phyloP scores from a whole-genome alignment of 371 early-diverging fungal genomes.

The Apophysomyces trapeziformis region DNA sequence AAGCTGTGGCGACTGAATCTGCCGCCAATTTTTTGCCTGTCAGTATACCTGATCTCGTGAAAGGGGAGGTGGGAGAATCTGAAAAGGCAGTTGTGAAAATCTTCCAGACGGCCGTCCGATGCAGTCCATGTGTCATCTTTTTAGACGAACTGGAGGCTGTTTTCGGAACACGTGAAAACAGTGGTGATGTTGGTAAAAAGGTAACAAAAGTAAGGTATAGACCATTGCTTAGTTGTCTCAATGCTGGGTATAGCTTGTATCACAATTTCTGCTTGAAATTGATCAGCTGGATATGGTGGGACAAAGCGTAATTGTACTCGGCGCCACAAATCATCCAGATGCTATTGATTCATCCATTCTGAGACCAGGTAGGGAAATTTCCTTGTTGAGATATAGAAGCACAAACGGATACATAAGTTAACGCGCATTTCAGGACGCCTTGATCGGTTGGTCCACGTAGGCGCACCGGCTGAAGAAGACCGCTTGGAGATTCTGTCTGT shows the following conservation, averaged over 20 bases:
- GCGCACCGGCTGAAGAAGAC: slow-evolving; percentile 68
- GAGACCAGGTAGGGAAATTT: slow-evolving; percentile 70
- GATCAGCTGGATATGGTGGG: slow-evolving; percentile 63
- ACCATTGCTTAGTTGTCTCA: neutral
- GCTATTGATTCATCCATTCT: slow-evolving; percentile 81
- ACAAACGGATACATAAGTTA: neutral
- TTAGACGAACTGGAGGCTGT: slow-evolving; percentile 98
- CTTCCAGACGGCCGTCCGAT: slow-evolving; percentile 90
- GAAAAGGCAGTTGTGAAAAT: slow-evolving; percentile 89
- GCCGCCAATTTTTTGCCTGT: slow-evolving; percentile 94
- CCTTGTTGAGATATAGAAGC: neutral
- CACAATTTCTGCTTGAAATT: slow-evolving; percentile 81
- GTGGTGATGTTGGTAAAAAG: slow-evolving; percentile 68
- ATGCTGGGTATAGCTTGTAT: slow-evolving; percentile 51
- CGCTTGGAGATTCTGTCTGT: slow-evolving; percentile 77
- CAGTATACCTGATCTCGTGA: slow-evolving; percentile 92
- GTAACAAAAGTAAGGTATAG: slow-evolving; percentile 27
- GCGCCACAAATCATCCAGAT: slow-evolving; percentile 91
- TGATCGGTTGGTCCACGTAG: slow-evolving; percentile 83
- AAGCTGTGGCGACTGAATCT: slow-evolving; percentile 92
- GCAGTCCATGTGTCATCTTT: slow-evolving; percentile 95
- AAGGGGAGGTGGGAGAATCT: slow-evolving; percentile 93
- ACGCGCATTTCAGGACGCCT: slow-evolving; percentile 65
- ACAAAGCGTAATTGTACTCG: slow-evolving; percentile 69
- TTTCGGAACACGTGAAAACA: slow-evolving; percentile 65